Base-by-base conservation (phyloP, 23 red algal genomes). In the Agarophyton chilense region DNA sequence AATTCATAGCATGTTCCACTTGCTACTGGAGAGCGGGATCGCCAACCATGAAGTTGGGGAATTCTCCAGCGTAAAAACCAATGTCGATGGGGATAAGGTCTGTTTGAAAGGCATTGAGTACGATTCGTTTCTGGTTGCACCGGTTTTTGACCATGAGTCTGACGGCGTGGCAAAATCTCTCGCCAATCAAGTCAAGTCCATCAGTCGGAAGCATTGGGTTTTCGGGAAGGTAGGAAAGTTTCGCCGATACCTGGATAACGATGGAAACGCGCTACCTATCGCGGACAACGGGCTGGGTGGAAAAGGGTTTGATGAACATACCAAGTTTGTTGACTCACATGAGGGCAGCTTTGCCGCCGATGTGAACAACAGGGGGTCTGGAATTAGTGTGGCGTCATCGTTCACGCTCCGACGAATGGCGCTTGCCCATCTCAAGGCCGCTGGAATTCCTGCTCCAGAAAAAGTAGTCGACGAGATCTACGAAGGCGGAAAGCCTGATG, bases 341-440 rank as follows among this genome's bases (percentile, higher is more conserved):
- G 35, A 47, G 29, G 64, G 67, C 4, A 34, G 39, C 13, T 88
- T 88, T 22, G 83, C 65, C 0, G 83, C 77, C n/a, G 83, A 88
- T 77, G 67, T 88, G 42, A 88, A 88, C 83, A 88, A 88, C 71
- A 53, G 83, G 36, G 83, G 25, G 1, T 88, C 83, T 32, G 83
- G 38, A 49, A 65, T 72, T 3, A 55, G 46, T 54, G 54, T 51
- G 18, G 83, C 65, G 4, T 53, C 83, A 8, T 75, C 66, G 7
- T 41, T 88, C 14, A 75, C 83, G 6, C 45, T 88, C 28, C 42
- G 83, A 34, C 64, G 83, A 54, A 88, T 88, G 83, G 83, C 83
- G 9, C 63, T 77, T 19, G 44, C 83, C 16, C 83, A 88, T 74
- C 66, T 88, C 41, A 49, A 44, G 45, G 83, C 83, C 0, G 83